A percentile compares a stretch with the other conserved stretches of the same genome.
Evolutionary conservation across 305 asterid species (phyloP).

Genomic region (Vinca major): DNA sequence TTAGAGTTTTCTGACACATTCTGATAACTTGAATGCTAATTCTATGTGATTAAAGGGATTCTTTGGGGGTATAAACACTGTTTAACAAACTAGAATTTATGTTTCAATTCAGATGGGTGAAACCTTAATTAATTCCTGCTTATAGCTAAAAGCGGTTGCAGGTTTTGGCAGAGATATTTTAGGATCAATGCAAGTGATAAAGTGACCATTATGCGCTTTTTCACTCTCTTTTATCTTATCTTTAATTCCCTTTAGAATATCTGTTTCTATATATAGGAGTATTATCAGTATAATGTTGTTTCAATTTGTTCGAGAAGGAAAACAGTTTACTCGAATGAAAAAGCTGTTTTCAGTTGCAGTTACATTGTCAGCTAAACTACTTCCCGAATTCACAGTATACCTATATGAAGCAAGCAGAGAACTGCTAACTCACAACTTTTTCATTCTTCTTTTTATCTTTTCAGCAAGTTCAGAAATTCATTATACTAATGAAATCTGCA

Average conservation of each 20-base stretch:
- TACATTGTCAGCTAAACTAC: not conserved
- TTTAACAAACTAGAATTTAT: not conserved
- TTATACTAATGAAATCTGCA: constrained; percentile 23
- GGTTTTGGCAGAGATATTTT: not conserved
- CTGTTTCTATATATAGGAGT: not conserved
- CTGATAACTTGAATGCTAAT: too few species aligned
- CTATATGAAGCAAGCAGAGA: not conserved
- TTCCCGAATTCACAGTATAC: not conserved
- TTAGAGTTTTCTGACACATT: not conserved
- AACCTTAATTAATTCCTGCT: not conserved
- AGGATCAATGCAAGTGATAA: not conserved
- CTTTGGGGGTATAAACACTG: not conserved
- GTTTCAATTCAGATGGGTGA: not conserved
- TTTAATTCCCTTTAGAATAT: not conserved
- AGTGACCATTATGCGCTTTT: not conserved
- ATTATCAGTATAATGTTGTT: not conserved
- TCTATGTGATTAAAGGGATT: too few species aligned
- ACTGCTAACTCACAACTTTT: not conserved
- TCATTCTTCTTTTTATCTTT: not conserved
- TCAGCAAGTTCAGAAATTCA: not conserved
- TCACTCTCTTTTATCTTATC: not conserved
- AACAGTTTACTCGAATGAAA: not conserved
- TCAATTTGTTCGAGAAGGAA: not conserved
- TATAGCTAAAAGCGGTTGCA: not conserved
- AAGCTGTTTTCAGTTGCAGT: not conserved